Evolutionary conservation across 1,284 basidiomycete genomes (phyloP), one percentile per base, ranked within the genome.

Genomic region (Rhodotorula sp.): DNA sequence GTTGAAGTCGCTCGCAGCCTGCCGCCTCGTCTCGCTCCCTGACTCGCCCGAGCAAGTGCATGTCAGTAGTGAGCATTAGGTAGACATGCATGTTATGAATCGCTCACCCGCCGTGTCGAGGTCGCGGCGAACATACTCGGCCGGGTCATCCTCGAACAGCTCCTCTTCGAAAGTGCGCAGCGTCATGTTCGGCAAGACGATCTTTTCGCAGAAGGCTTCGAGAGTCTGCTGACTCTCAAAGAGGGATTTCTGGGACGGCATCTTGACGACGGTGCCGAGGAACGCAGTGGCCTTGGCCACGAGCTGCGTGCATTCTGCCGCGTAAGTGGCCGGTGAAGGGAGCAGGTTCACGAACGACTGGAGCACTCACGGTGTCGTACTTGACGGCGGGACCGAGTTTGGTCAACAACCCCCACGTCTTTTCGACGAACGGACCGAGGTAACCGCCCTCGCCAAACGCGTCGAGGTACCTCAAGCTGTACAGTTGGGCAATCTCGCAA

Each of bases 71-170:
- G 28, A 28, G 2, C 54, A 4, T 26, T 12, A n/a, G 10, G n/a
- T 7, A 54, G 21, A 21, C 10, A 28, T 15, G n/a, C n/a, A 21
- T 0, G n/a, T 15, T 7, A 23, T 16, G 12, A 28, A 31, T 28
- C 16, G 26, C 54, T 28, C n/a, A 56, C 61, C n/a, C 19, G 89
- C 83, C 45, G 86, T 83, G n/a, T 90, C 88, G 21, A 99, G 84
- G 80, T 98, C 95, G 45, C 92, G 85, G 26, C 94, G 88, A 75
- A 99, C 92, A 80, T 92, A 99, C 80, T 98, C 95, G 60, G 95
- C 87, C 0, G 95, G 95, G 77, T 97, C 94, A 74, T 99, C 95
- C 81, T 98, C 93, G 79, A 99, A 98, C 81, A 95, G 90, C 79
- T 99, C 95, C 70, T 95, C 87, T 74, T 98, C 95, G 74, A 93